Conservation (phyloP, 2,329 filamentous ascomycete species). For the Coniochaeta sp. region DNA sequence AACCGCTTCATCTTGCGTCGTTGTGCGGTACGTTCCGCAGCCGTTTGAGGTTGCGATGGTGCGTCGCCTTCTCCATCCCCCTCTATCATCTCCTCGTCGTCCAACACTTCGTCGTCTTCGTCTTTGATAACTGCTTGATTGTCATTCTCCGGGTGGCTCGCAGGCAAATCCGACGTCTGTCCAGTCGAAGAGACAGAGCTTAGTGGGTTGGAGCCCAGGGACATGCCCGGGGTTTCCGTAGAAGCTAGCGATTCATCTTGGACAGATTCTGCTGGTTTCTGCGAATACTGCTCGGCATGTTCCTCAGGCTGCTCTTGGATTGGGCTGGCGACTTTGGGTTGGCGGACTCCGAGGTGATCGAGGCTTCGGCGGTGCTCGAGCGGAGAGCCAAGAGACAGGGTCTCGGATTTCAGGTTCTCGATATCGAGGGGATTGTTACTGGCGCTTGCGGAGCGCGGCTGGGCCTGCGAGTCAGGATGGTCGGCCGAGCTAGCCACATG, state of each 20-base stretch:
- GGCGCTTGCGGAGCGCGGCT: slow-evolving; percentile 28
- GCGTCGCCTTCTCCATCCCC: slow-evolving; percentile 36
- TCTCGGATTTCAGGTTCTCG: slow-evolving; percentile 52
- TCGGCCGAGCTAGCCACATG: slow-evolving; percentile 28
- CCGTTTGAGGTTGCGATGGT: slow-evolving; percentile 40
- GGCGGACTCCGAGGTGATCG: slow-evolving; percentile 34
- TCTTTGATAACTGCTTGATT: slow-evolving; percentile 35
- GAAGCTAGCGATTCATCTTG: slow-evolving; percentile 33
- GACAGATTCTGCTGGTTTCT: slow-evolving; percentile 27
- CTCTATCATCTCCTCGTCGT: slow-evolving; percentile 53
- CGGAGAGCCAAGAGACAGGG: slow-evolving; percentile 19
- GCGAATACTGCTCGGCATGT: slow-evolving; percentile 24
- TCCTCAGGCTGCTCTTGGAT: slow-evolving; percentile 26
- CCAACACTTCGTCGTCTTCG: slow-evolving; percentile 43
- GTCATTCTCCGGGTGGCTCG: slow-evolving; percentile 28
- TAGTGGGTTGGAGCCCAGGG: slow-evolving; percentile 32
- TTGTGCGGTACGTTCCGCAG: slow-evolving; percentile 50
- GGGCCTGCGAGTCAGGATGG: slow-evolving; percentile 28
- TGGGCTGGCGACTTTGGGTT: slow-evolving; percentile 31
- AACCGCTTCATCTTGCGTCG: slow-evolving; percentile 72
- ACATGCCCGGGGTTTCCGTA: slow-evolving; percentile 29
- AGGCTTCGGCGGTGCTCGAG: slow-evolving; percentile 27
- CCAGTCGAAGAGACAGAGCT: slow-evolving; percentile 30
- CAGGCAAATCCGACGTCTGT: slow-evolving; percentile 24
- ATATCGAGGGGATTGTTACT: slow-evolving; percentile 48